Evolutionary conservation across 805 yeast genomes (phyloP).

Genomic region (Tetrapisispora iriomotensis): DNA sequence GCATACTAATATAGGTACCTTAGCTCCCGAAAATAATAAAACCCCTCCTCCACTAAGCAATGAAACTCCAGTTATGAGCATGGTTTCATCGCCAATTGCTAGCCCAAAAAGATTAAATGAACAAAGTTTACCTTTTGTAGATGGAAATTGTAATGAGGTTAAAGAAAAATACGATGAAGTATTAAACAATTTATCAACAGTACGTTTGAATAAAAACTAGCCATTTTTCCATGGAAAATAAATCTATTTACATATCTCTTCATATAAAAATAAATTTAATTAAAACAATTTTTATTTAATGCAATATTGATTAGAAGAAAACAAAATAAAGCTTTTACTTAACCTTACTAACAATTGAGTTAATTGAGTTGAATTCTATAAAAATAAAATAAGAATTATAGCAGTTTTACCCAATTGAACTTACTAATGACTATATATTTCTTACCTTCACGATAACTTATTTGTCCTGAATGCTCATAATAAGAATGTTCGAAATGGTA

Average conservation of each 20-base stretch:
- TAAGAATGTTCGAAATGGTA: no score
- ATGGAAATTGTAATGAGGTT: conserved; percentile 32
- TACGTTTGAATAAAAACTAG: conserved; percentile 40
- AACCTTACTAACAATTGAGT: no score
- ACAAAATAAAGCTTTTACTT: background rate
- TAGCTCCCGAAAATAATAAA: background rate
- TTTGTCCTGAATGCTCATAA: no score
- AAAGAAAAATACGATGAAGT: conserved; percentile 64
- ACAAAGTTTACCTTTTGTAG: background rate
- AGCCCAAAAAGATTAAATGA: conserved; percentile 7
- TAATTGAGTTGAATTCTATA: no score
- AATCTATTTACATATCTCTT: background rate
- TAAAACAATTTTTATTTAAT: no score
- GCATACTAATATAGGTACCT: no score
- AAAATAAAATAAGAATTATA: no score
- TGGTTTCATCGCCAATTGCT: background rate
- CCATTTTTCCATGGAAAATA: background rate
- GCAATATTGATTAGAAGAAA: background rate
- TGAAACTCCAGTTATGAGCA: background rate
- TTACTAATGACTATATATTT: no score
- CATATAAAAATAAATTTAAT: no score
- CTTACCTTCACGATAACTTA: no score
- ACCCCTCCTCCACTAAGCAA: background rate
- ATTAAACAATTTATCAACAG: conserved; percentile 55
- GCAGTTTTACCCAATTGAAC: no score